Evolutionary conservation across 441 rosid species (phyloP), one percentile per base, ranked within the genome.

Genomic region (Hura crepitans): DNA sequence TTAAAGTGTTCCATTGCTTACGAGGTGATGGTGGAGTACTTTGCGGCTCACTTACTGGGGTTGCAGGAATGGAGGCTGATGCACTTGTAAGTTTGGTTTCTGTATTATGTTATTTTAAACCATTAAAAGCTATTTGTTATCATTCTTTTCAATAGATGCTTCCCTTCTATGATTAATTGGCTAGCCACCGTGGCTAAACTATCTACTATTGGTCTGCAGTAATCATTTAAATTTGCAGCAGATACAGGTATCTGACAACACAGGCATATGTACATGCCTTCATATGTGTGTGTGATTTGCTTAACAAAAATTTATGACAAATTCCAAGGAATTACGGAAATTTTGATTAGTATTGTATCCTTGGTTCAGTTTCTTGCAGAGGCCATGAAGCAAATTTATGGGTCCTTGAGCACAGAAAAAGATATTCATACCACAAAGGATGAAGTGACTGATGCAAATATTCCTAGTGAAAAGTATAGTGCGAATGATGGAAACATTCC

Each of bases 1-100:
- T 84, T 65, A 96, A 84, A 83, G 91, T 96, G 47, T 91, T 87
- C 57, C 89, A 96, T 70, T 93, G 98, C 85, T 84, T 96, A 79
- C 93, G 85, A 82, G 99, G 99, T 74, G 99, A 96, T 86, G 99
- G 99, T 30, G 99, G 99, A 60, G 79, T 93, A 75, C 91, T 93
- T 71, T 93, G 97, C 73, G 99, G 98, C 75, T 85, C 98, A 45
- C 96, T 91, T 67, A 81, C 90, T 64, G 99, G 99, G 77, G 87
- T 96, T 76, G 93, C 87, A 72, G 98, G 96, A 71, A 89, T 96
- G 93, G 99, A 93, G 87, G 97, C 96, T 7, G 98, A 96, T 84
- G 96, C 99, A 67, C 75, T 89, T 72, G 99, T 96, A 91, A 89
- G 93, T 84, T 68, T 69, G 69, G 53, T 28, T 75, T 33, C 56